phyloP scores from a whole-genome alignment of 164 flowering plant genomes.

The Santalum album region DNA sequence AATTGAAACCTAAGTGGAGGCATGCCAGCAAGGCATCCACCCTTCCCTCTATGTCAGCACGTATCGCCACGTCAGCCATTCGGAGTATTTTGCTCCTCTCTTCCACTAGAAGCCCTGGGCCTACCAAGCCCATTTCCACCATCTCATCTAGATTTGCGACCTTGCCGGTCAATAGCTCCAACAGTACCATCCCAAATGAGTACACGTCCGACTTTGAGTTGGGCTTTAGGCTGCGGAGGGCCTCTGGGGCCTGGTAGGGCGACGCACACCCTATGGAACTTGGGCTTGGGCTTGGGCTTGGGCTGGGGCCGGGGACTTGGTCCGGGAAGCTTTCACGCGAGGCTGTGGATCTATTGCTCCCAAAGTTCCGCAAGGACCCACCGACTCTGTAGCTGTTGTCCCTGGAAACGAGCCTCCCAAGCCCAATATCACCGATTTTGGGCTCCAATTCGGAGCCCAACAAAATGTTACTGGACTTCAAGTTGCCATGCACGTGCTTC shows the following conservation, averaged over 20 bases:
- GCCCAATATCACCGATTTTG: conserved; percentile 79
- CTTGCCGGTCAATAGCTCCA: conserved; percentile 78
- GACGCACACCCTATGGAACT: conserved; percentile 40
- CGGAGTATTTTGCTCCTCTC: conserved; percentile 57
- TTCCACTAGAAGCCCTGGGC: conserved; percentile 31
- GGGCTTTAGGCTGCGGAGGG: conserved; percentile 71
- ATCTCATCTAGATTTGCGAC: conserved; percentile 31
- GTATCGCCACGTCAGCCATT: conserved; percentile 67
- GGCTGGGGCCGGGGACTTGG: conserved; percentile 36
- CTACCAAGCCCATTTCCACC: too few species aligned
- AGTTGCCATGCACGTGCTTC: conserved; percentile 91
- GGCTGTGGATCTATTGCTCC: conserved; percentile 80
- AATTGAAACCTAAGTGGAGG: conserved; percentile 61
- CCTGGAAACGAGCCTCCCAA: conserved; percentile 60
- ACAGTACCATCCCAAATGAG: conserved; percentile 70
- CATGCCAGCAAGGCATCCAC: conserved; percentile 67
- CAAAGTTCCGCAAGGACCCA: conserved; percentile 65
- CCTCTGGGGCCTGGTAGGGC: conserved; percentile 85
- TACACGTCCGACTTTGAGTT: conserved; percentile 86
- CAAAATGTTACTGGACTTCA: conserved; percentile 81
- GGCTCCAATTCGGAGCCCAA: conserved; percentile 84
- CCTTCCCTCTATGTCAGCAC: conserved; percentile 73
- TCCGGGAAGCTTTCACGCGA: conserved; percentile 73
- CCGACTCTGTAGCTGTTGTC: conserved; percentile 45
- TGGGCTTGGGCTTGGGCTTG: conserved; percentile 43